phyloP scores from a whole-genome alignment of 208 protist genomes.

The Wallacemonas sp. region DNA sequence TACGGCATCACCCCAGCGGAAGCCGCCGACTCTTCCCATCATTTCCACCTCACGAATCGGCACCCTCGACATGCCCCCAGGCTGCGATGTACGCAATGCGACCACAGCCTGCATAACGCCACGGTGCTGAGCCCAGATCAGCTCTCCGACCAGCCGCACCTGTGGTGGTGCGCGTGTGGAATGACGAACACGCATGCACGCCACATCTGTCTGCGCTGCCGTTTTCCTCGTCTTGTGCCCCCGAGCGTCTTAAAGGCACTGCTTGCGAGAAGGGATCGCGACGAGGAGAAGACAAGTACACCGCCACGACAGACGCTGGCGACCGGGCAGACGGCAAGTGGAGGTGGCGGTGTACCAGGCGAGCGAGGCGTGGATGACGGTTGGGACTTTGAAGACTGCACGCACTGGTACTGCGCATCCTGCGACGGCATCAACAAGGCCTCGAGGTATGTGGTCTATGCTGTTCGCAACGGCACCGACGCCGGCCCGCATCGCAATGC shows the following conservation, averaged over 20 bases:
- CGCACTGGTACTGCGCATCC: slow-evolving; percentile 71
- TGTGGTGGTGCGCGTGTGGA: slow-evolving; percentile 78
- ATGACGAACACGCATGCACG: slow-evolving; percentile 25
- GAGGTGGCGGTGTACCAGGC: not conserved
- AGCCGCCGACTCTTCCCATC: slow-evolving; percentile 14
- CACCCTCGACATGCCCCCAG: slow-evolving; percentile 31
- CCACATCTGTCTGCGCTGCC: slow-evolving; percentile 61
- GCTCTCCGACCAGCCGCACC: slow-evolving; percentile 5
- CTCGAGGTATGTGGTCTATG: slow-evolving; percentile 39
- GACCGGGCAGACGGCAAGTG: not conserved
- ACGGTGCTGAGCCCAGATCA: slow-evolving; percentile 15
- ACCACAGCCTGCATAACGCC: slow-evolving; percentile 49
- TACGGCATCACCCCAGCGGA: slow-evolving; percentile 27
- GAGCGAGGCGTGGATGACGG: not conserved
- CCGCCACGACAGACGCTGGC: not conserved
- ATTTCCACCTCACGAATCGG: slow-evolving; percentile 56
- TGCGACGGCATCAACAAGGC: slow-evolving; percentile 69
- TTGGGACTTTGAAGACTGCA: slow-evolving; percentile 62
- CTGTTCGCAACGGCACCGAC: not conserved
- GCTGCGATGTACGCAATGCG: slow-evolving; percentile 44
- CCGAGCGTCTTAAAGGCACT: too few relatives aligned
- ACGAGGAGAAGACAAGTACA: too few relatives aligned
- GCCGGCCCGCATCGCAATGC: too few relatives aligned
- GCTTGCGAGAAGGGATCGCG: too few relatives aligned
- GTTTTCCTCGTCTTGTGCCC: slow-evolving; percentile 47